phyloP scores from a whole-genome alignment of 2,329 filamentous ascomycete genomes.

The Cladosporium sp. region DNA sequence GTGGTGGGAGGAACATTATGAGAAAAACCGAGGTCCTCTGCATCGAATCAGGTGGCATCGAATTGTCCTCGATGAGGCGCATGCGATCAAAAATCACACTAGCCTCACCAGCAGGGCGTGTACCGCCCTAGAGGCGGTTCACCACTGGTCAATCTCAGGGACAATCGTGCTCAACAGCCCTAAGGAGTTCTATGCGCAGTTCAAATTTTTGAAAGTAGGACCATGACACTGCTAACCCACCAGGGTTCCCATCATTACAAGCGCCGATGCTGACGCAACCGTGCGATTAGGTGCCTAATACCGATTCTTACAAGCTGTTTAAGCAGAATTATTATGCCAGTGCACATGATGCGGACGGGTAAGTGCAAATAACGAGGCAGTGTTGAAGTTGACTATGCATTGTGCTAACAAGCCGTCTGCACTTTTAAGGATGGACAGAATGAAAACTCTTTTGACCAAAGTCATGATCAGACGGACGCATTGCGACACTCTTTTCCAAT shows the following conservation, averaged over 20 bases:
- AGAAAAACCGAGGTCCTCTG: constrained; percentile 31
- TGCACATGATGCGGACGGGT: constrained; percentile 22
- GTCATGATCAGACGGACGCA: constrained; percentile 54
- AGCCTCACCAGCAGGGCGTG: constrained; percentile 67
- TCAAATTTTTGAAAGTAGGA: constrained; percentile 62
- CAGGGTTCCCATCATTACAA: too few species aligned
- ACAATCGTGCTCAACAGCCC: constrained; percentile 58
- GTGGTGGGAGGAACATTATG: constrained; percentile 32
- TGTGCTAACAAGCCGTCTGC: too few species aligned
- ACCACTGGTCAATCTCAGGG: constrained; percentile 73
- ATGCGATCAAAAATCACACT: constrained; percentile 66
- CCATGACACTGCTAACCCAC: too few species aligned
- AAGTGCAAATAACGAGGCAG: too few species aligned
- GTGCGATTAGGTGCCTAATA: constrained; percentile 14
- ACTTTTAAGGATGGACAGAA: constrained; percentile 22
- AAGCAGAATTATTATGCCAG: constrained; percentile 37
- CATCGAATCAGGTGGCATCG: constrained; percentile 60
- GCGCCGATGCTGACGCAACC: too few species aligned
- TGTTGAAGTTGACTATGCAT: too few species aligned
- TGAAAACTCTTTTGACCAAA: constrained; percentile 34
- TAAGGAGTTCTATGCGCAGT: constrained; percentile 71
- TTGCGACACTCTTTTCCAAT: constrained; percentile 46
- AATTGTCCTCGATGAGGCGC: constrained; percentile 76
- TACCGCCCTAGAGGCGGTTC: constrained; percentile 59
- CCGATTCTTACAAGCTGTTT: constrained; percentile 32